Evolutionary conservation across 331 rosid species (phyloP).

Genomic region (Quercus lobata): DNA sequence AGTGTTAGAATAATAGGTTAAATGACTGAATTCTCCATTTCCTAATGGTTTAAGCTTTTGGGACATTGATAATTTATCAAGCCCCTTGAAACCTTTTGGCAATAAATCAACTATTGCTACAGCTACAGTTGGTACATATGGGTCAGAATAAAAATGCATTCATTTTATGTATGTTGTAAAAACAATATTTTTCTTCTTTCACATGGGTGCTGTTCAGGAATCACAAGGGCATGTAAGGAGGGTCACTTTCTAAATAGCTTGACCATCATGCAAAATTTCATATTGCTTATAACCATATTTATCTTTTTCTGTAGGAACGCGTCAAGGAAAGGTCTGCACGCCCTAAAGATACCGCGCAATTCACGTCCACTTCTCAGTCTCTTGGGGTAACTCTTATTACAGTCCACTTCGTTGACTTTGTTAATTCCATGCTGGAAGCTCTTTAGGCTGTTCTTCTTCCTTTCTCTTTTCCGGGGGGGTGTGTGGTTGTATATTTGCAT

Average conservation of each 20-base stretch:
- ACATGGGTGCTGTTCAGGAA: slow-evolving; percentile 8
- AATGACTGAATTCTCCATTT: too few relatives aligned
- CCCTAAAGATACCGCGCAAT: slow-evolving; percentile 48
- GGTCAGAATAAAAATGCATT: neutral
- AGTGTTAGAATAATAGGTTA: too few relatives aligned
- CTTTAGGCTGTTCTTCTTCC: slow-evolving; percentile 7
- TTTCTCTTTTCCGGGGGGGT: too few relatives aligned
- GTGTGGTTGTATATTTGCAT: neutral
- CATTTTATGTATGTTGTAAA: neutral
- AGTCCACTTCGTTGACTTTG: slow-evolving; percentile 7
- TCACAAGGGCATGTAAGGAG: slow-evolving; percentile 8
- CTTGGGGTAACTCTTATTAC: slow-evolving; percentile 49
- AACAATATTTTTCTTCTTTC: slow-evolving; percentile 2
- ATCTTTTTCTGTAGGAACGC: slow-evolving; percentile 58
- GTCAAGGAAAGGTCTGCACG: slow-evolving; percentile 65
- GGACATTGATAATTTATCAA: too few relatives aligned
- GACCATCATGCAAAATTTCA: neutral
- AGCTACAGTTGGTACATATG: neutral
- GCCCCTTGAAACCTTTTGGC: neutral
- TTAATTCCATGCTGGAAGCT: neutral
- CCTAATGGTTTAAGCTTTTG: too few relatives aligned
- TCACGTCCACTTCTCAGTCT: slow-evolving; percentile 42
- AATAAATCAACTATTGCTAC: neutral
- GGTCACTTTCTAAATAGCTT: slow-evolving; percentile 4
- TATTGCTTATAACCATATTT: slow-evolving; percentile 2